These are phyloP conservation scores for Beverwykella pulmonaria DNA, from an alignment of 495 filamentous ascomycete genomes.

Conservation along the genomic window DNA sequence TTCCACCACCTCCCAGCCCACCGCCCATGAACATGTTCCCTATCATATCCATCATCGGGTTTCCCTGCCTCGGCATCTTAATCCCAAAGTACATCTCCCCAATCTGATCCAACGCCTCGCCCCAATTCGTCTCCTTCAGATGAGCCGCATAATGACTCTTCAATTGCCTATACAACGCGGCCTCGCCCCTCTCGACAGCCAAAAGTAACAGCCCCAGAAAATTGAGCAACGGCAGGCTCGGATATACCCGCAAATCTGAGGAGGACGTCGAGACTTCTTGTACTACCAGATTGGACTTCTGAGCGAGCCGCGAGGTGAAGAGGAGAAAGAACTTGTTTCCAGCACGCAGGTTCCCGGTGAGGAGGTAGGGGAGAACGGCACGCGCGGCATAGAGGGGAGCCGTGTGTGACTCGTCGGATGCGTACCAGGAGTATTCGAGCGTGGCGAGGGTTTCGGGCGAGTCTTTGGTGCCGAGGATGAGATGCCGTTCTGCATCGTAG, in stretches of 20 bases:
- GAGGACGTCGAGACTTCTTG: slow-evolving; percentile 79
- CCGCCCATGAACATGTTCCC: slow-evolving; percentile 73
- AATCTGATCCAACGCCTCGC: slow-evolving; percentile 80
- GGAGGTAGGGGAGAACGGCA: slow-evolving; percentile 87
- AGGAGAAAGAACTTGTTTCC: slow-evolving; percentile 79
- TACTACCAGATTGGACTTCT: slow-evolving; percentile 68
- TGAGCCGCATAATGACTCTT: slow-evolving; percentile 77
- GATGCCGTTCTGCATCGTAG: slow-evolving; percentile 90
- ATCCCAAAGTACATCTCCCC: slow-evolving; percentile 99
- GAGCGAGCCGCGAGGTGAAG: slow-evolving; percentile 73
- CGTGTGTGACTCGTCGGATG: slow-evolving; percentile 80
- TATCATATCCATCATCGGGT: slow-evolving; percentile 97
- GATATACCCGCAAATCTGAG: slow-evolving; percentile 79
- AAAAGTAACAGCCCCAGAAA: slow-evolving; percentile 84
- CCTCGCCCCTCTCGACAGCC: slow-evolving; percentile 75
- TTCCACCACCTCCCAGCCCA: slow-evolving; percentile 24
- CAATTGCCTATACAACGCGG: slow-evolving; percentile 81
- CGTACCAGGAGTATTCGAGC: slow-evolving; percentile 94
- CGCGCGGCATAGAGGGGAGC: slow-evolving; percentile 88
- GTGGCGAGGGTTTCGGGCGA: slow-evolving; percentile 76
- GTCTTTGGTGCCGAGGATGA: slow-evolving; percentile 86
- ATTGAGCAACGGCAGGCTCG: slow-evolving; percentile 86
- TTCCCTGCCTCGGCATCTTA: slow-evolving; percentile 80
- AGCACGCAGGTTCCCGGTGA: slow-evolving; percentile 85
- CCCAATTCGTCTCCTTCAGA: slow-evolving; percentile 77